Conservation (phyloP, 805 yeast species). For the Wickerhamomyces alni region DNA sequence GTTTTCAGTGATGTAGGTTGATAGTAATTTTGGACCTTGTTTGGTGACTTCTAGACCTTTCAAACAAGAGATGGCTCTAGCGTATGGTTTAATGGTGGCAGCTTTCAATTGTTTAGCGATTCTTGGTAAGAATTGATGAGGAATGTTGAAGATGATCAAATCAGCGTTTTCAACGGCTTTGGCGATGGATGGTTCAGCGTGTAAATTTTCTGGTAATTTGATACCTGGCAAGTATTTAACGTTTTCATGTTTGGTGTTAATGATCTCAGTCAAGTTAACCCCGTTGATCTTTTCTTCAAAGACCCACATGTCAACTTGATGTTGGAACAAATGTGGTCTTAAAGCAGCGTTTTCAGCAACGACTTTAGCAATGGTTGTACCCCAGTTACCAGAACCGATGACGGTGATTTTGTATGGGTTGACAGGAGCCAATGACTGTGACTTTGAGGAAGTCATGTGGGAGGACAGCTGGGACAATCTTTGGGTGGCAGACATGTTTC, state of each 20-base stretch:
- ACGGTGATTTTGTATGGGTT: slow-evolving; percentile 56
- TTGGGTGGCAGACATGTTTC: slow-evolving; percentile 14
- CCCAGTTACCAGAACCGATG: slow-evolving; percentile 98
- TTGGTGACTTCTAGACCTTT: slow-evolving; percentile 84
- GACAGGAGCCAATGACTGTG: slow-evolving; percentile 17
- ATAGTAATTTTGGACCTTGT: slow-evolving; percentile 78
- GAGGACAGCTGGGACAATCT: slow-evolving; percentile 19
- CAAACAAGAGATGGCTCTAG: slow-evolving; percentile 89
- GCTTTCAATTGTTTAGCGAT: slow-evolving; percentile 63
- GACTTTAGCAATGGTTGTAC: slow-evolving; percentile 94
- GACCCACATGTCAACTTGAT: slow-evolving; percentile 93
- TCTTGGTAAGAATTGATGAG: slow-evolving; percentile 88
- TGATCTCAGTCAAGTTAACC: slow-evolving; percentile 71
- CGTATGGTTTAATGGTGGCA: slow-evolving; percentile 63
- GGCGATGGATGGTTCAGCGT: slow-evolving; percentile 80
- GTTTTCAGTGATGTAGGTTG: slow-evolving; percentile 71
- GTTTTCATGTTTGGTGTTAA: slow-evolving; percentile 86
- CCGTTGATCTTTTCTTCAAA: slow-evolving; percentile 81
- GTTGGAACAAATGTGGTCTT: slow-evolving; percentile 66
- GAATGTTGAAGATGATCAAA: slow-evolving; percentile 87
- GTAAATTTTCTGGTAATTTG: slow-evolving; percentile 75
- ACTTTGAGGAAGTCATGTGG: slow-evolving; percentile 12
- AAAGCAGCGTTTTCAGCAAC: slow-evolving; percentile 80
- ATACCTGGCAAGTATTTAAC: slow-evolving; percentile 92
- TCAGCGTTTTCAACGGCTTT: slow-evolving; percentile 79